Evolutionary conservation across 257 asterid genomes (phyloP).

Genomic region (Dorcoceras hygrometricum): DNA sequence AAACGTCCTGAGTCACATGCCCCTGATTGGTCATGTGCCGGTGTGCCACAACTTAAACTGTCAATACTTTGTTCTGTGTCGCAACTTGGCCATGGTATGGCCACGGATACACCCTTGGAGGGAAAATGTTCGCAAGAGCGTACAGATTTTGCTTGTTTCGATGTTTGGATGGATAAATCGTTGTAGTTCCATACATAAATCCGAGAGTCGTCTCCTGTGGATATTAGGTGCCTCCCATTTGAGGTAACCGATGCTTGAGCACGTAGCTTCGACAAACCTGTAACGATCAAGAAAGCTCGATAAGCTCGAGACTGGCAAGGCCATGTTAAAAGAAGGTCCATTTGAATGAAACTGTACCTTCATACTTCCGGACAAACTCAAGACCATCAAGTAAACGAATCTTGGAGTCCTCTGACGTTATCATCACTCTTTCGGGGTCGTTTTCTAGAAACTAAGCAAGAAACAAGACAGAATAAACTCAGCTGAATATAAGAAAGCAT

Average conservation of each 20-base stretch:
- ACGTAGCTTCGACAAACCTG: constrained; percentile 67
- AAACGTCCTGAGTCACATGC: constrained; percentile 49
- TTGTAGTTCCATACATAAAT: constrained; percentile 68
- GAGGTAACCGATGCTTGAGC: constrained; percentile 60
- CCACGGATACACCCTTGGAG: constrained; percentile 47
- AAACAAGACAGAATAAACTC: constrained; percentile 22
- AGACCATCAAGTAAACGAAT: constrained; percentile 72
- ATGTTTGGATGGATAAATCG: constrained; percentile 35
- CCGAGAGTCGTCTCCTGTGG: constrained; percentile 71
- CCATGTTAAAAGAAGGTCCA: neutral
- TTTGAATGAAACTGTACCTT: constrained; percentile 38
- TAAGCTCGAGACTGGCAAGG: neutral
- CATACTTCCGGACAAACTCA: constrained; percentile 66
- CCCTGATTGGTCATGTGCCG: constrained; percentile 21
- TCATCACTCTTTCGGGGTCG: constrained; percentile 56
- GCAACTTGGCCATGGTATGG: constrained; percentile 56
- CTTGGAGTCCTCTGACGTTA: constrained; percentile 80
- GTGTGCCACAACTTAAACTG: neutral
- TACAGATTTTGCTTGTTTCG: constrained; percentile 47
- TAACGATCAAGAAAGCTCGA: neutral
- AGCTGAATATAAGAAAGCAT: neutral
- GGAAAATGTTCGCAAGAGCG: constrained; percentile 70
- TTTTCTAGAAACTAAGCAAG: constrained; percentile 48
- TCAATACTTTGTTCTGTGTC: neutral
- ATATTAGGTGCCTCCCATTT: constrained; percentile 57